Conservation (phyloP, 441 rosid genomes). For the Brassica hybrid region DNA sequence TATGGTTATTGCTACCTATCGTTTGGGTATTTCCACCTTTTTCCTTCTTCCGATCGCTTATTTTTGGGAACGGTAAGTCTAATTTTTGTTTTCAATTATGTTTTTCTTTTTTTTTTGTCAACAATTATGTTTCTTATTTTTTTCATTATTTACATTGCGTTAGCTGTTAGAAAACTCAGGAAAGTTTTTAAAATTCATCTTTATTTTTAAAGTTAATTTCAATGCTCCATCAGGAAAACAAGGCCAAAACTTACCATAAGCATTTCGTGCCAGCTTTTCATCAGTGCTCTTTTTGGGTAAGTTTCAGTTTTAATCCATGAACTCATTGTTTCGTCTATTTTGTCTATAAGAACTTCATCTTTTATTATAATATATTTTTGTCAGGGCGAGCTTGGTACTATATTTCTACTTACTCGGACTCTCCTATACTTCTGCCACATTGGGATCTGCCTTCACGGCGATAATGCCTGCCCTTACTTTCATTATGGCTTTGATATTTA, state of each 20-base stretch:
- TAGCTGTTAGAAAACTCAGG: not conserved
- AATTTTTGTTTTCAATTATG: not conserved
- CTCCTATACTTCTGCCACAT: conserved; percentile 59
- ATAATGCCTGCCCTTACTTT: conserved; percentile 57
- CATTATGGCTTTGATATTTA: conserved; percentile 54
- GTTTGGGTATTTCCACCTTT: conserved; percentile 50
- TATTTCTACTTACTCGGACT: conserved; percentile 63
- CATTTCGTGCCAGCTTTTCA: conserved; percentile 47
- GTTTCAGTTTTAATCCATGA: conserved; percentile 6
- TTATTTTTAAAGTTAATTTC: no score
- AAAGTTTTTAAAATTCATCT: not conserved
- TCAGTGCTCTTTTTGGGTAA: conserved; percentile 61
- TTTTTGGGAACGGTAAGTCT: conserved; percentile 58
- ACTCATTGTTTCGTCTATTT: not conserved
- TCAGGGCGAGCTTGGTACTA: conserved; percentile 62
- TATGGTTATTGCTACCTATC: conserved; percentile 59
- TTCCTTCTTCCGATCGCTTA: conserved; percentile 64
- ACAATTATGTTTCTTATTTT: not conserved
- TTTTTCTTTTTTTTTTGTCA: not conserved
- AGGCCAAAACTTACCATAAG: conserved; percentile 54
- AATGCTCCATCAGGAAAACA: conserved; percentile 44
- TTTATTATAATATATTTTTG: not conserved
- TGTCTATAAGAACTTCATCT: not conserved
- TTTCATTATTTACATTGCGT: not conserved
- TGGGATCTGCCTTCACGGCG: conserved; percentile 53